Evolutionary conservation across 108 stramenopile genomes (phyloP), one percentile per base, ranked within the genome.

Genomic region (Cyclostephanos invisitatus): DNA sequence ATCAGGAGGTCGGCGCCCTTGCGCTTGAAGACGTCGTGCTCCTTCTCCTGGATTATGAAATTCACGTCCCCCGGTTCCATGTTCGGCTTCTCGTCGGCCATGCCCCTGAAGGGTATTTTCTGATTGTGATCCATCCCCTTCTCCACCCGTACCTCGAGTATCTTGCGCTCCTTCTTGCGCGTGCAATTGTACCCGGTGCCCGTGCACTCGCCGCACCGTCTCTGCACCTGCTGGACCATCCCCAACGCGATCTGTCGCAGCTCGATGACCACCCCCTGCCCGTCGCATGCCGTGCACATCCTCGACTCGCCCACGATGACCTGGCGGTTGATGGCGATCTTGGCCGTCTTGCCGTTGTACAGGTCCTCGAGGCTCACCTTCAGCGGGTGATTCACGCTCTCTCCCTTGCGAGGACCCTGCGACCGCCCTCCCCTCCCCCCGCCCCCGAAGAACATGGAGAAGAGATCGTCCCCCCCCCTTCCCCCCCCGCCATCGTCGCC

Each of bases 261-360:
- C 84, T 98, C 96, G 47, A 96, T 62, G 9, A 89, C 91, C 35
- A 92, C 95, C 7, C 98, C 98, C 62, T 90, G 89, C 14, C 98
- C 97, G 46, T 93, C 85, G 74, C 98, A 98, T 5, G 83, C 68
- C 14, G 80, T 68, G 73, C 96, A 97, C 83, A 84, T 77, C 53
- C 68, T 84, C 14, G 91, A 85, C 47, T 91, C 85, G 10, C 93
- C 95, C 28, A 95, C 96, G 38, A 96, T 80, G 54, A 97, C 91
- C 66, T 96, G 88, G 56, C 97, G 90, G 68, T 91, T 96, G 62
- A 98, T 90, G 38, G 97, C 96, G 59, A 98, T 83, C 59, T 95
- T 96, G 71, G 93, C 91, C 0, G 96, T 98, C 85, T 98, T 97
- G 32, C 99, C 98, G 72, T 98, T 98, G 91, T 98, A 99, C 71